Evolutionary conservation across 768 basidiomycete species (phyloP).

Genomic region (Auriscalpium orientale): DNA sequence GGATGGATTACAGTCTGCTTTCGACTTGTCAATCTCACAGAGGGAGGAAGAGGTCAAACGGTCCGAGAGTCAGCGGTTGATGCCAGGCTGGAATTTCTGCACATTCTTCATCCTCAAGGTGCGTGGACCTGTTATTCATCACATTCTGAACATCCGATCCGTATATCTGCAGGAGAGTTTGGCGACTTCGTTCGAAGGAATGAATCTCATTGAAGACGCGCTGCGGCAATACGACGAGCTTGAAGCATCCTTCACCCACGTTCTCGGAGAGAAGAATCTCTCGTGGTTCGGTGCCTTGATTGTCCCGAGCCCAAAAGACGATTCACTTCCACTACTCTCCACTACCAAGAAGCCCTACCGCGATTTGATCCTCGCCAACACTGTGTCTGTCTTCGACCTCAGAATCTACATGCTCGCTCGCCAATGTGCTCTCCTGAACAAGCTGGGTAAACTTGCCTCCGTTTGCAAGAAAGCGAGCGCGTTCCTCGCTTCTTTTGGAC

Average conservation of each 20-base stretch:
- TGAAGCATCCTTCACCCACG: conserved; percentile 72
- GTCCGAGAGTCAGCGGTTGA: conserved; percentile 80
- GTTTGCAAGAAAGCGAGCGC: conserved; percentile 60
- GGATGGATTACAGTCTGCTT: conserved; percentile 78
- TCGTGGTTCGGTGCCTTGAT: conserved; percentile 92
- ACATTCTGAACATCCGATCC: background rate
- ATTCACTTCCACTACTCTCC: conserved; percentile 75
- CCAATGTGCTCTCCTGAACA: conserved; percentile 72
- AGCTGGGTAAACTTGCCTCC: conserved; percentile 60
- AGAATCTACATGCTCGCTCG: conserved; percentile 84
- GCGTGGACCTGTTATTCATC: conserved; percentile 11
- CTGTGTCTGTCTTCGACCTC: conserved; percentile 91
- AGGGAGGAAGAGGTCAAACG: conserved; percentile 88
- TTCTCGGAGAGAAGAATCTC: conserved; percentile 70
- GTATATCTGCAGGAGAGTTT: conserved; percentile 71
- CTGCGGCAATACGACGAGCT: conserved; percentile 86
- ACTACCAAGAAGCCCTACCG: conserved; percentile 77
- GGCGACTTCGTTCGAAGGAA: conserved; percentile 85
- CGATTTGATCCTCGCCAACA: conserved; percentile 82
- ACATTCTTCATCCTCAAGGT: conserved; percentile 96
- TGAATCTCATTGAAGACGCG: conserved; percentile 86
- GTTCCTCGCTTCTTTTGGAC: conserved; percentile 74
- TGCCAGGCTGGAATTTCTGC: conserved; percentile 99
- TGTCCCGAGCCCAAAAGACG: conserved; percentile 60
- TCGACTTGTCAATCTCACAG: conserved; percentile 68